These are phyloP conservation scores for Yarrowia divulgata DNA, from an alignment of 805 yeast genomes.

Conservation along the genomic window DNA sequence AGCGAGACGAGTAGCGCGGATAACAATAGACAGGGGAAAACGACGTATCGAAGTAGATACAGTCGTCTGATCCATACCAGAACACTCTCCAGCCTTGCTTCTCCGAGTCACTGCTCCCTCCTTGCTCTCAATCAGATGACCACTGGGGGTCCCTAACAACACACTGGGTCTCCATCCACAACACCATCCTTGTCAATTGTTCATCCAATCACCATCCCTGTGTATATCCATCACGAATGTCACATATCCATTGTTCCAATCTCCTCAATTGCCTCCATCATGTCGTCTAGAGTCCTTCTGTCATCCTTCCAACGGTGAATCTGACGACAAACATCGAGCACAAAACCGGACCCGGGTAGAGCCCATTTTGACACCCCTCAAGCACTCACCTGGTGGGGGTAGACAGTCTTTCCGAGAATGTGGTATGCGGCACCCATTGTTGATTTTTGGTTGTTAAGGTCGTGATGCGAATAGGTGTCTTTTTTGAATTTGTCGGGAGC, in stretches of 20 bases:
- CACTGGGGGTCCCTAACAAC: not conserved
- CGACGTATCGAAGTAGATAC: not conserved
- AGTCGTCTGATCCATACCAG: not conserved
- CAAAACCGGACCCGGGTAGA: not conserved
- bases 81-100: not conserved
- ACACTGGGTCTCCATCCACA: not conserved
- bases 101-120: not conserved
- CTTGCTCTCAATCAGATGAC: conserved; percentile 2
- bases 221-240: not conserved
- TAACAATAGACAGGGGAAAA: not conserved
- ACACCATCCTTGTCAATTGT: conserved; percentile 6
- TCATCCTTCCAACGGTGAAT: not conserved
- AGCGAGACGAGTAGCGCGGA: not conserved
- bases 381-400: conserved; percentile 70
- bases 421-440: conserved; percentile 84
- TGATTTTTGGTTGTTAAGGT: conserved; percentile 37
- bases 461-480: conserved; percentile 37
- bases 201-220: not conserved
- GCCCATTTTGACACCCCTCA: not conserved
- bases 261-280: conserved; percentile 3
- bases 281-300: not conserved
- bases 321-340: not conserved
- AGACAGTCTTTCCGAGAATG: conserved; percentile 83
- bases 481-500: conserved; percentile 36
- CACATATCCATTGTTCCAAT: not conserved